Evolutionary conservation across 495 filamentous ascomycete species (phyloP), one percentile per base, ranked within the genome.

Genomic region (Cercophora newfieldiana): DNA sequence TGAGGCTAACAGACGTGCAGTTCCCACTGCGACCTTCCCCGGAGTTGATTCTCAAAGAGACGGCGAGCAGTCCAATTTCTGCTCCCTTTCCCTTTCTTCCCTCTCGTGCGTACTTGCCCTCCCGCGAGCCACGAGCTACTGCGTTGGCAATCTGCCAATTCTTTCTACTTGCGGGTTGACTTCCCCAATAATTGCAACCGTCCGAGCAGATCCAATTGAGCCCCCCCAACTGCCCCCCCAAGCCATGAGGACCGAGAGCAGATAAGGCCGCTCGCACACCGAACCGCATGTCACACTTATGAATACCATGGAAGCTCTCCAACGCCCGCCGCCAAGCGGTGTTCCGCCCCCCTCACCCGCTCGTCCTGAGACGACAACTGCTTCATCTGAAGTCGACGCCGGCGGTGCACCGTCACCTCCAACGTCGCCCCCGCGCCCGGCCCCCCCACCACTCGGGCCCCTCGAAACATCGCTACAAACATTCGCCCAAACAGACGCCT

Each of bases 331-430:
- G 58, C 25, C 29, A 31, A 61, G 47, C 65, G 64, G 26, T 16
- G 33, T 12, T 30, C 63, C 44, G 25, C 67, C 64, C 68, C 61
- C 61, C 47, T 29, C 19, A 12, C 5, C 30, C 30, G 12, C 30
- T 33, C 30, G 30, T 60, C 68, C 68, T 76, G 74, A 76, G 53
- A 76, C 74, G 67, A 51, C 61, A 53, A 54, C 37, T 71, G 72
- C 71, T 69, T 76, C 74, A 71, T 65, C 71, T 64, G 68, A 71
- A 60, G 47, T 66, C 64, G 67, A 33, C 55, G n/a, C 44, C 59
- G 59, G 58, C 10, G 59, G 28, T 51, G 49, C 37, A 51, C 59
- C 63, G 60, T 68, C 58, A 55, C 68, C 66, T 68, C 64, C 68
- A n/a, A n/a, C n/a, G 69, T 69, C 48, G 67, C 65, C 64, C 64